A percentile compares a stretch with the other conserved stretches of the same genome.
These are phyloP conservation scores for Chaetomium sp. DNA, from an alignment of 2,329 filamentous ascomycete genomes.

Conservation along the genomic window DNA sequence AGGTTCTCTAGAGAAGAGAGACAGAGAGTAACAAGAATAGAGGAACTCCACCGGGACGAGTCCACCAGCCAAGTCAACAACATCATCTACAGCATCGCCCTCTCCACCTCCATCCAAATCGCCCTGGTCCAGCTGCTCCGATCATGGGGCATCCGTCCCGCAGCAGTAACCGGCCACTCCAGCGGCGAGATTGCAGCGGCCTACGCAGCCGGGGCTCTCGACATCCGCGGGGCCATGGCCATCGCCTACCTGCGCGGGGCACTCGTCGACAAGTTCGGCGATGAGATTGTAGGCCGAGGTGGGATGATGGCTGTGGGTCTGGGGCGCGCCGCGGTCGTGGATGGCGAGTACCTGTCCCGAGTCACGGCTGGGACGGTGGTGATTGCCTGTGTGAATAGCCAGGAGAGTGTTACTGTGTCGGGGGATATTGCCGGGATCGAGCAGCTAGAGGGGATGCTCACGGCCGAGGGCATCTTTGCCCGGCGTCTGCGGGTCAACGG, in stretches of 20 bases:
- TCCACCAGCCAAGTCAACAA: neutral
- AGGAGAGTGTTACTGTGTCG: slow-evolving; percentile 25
- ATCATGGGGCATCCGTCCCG: slow-evolving; percentile 22
- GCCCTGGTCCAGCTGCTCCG: slow-evolving; percentile 29
- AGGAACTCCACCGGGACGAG: neutral
- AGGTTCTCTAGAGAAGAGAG: no score
- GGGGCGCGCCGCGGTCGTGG: neutral
- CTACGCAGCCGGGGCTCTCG: slow-evolving; percentile 29
- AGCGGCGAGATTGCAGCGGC: slow-evolving; percentile 33
- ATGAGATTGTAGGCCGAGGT: neutral
- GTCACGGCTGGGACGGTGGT: neutral
- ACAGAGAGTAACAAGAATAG: no score
- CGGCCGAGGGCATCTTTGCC: slow-evolving; percentile 4
- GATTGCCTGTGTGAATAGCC: slow-evolving; percentile 23
- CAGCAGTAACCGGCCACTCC: slow-evolving; percentile 29
- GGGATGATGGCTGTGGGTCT: slow-evolving; percentile 7
- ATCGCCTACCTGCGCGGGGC: slow-evolving; percentile 35
- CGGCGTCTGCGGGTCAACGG: slow-evolving; percentile 22
- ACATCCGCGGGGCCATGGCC: slow-evolving; percentile 30
- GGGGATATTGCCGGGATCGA: slow-evolving; percentile 27
- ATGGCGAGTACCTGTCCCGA: neutral
- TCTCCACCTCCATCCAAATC: slow-evolving; percentile 21
- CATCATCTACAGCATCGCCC: neutral
- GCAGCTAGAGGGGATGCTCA: slow-evolving; percentile 13
- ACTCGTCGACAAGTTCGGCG: slow-evolving; percentile 13